phyloP scores from a whole-genome alignment of 345 rosid species.

The Salix caprea region DNA sequence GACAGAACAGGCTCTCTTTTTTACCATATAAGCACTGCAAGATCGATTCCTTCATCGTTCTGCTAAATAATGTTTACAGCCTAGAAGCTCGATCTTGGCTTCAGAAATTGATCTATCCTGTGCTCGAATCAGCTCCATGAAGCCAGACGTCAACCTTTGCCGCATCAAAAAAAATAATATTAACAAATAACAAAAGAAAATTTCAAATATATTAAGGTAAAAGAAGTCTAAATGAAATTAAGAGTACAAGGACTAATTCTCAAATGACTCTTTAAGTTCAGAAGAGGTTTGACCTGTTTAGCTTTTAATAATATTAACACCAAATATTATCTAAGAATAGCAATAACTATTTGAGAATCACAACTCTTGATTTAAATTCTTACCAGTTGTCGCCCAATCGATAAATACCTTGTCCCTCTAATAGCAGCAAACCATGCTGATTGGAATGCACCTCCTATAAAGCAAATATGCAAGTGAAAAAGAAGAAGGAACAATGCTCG shows the following conservation, averaged over 20 bases:
- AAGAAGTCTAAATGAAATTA: no score
- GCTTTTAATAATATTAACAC: background rate
- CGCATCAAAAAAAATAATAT: no score
- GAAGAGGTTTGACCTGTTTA: no score
- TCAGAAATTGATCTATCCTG: background rate
- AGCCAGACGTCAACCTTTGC: background rate
- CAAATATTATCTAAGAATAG: background rate
- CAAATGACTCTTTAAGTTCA: no score
- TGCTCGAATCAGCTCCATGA: background rate
- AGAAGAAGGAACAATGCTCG: background rate
- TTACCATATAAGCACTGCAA: background rate
- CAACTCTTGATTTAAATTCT: constrained; percentile 19
- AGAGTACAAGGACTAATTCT: no score
- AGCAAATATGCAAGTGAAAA: constrained; percentile 4
- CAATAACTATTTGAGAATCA: constrained; percentile 9
- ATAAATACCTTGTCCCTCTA: constrained; percentile 90
- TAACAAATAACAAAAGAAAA: no score
- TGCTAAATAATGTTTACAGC: constrained; percentile 2
- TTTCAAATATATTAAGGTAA: no score
- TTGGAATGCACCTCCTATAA: constrained; percentile 91
- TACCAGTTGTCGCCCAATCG: constrained; percentile 89
- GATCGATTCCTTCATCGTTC: background rate
- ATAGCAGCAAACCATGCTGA: constrained; percentile 87
- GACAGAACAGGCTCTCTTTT: background rate
- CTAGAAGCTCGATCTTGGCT: background rate